Percentiles rank a stretch among this genome's conserved stretches.
phyloP scores from a whole-genome alignment of 345 rosid species.

The Theobroma cacao region DNA sequence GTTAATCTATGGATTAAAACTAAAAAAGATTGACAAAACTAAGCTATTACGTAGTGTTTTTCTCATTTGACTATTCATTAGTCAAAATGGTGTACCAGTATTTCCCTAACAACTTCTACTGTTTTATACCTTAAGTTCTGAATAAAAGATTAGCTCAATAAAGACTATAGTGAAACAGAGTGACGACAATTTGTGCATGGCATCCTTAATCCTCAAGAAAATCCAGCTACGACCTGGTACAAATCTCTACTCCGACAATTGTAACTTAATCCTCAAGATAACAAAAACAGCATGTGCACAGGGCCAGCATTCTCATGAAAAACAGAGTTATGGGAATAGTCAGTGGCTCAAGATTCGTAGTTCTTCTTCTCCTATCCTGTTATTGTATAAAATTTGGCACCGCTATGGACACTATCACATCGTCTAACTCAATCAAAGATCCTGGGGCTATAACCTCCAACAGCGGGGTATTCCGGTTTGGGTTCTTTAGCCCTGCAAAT shows the following conservation, averaged over 20 bases:
- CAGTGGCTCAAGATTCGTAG: not conserved
- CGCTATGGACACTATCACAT: slow-evolving; percentile 27
- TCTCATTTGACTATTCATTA: not conserved
- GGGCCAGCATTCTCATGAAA: not conserved
- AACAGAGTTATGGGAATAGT: not conserved
- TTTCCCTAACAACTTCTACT: not conserved
- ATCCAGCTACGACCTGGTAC: too few relatives aligned
- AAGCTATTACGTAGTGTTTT: not conserved
- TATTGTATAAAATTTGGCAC: slow-evolving; percentile 17
- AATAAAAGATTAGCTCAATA: not conserved
- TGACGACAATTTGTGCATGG: not conserved
- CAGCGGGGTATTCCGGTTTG: slow-evolving; percentile 35
- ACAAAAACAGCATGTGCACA: too few relatives aligned
- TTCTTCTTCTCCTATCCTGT: slow-evolving; percentile 18
- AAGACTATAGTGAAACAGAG: too few relatives aligned
- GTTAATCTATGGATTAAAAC: too few relatives aligned
- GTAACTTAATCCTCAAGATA: too few relatives aligned
- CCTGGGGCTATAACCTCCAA: slow-evolving; percentile 34
- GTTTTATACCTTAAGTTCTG: not conserved
- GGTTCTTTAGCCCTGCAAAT: slow-evolving; percentile 52
- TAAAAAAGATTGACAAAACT: not conserved
- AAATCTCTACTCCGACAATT: too few relatives aligned
- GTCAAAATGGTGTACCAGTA: not conserved
- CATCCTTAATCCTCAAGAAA: not conserved
- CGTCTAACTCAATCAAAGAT: slow-evolving; percentile 30